These are phyloP conservation scores for Sporisorium graminicola DNA, from an alignment of 1,284 basidiomycete genomes.

Conservation along the genomic window DNA sequence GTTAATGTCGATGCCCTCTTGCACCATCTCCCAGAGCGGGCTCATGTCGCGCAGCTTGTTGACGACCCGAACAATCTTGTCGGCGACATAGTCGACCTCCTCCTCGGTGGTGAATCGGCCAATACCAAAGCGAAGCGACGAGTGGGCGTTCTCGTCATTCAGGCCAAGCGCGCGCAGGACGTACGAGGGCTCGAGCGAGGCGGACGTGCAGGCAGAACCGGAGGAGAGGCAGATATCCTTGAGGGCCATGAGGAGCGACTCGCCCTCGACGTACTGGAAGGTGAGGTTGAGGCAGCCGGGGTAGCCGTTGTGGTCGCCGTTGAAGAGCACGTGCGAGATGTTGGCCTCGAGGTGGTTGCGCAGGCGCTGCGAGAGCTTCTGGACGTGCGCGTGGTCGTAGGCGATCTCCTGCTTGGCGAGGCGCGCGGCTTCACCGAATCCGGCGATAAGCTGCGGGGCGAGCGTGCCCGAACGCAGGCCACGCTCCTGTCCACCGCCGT, in stretches of 20 bases:
- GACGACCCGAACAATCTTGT: slow-evolving; percentile 89
- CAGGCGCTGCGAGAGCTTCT: slow-evolving; percentile 83
- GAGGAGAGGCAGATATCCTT: slow-evolving; percentile 98
- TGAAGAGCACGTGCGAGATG: slow-evolving; percentile 91
- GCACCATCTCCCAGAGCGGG: slow-evolving; percentile 69
- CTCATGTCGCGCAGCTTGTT: slow-evolving; percentile 79
- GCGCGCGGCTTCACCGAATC: slow-evolving; percentile 93
- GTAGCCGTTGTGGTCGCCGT: slow-evolving; percentile 82
- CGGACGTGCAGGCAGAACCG: slow-evolving; percentile 97
- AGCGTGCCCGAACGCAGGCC: slow-evolving; percentile 94
- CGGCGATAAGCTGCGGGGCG: slow-evolving; percentile 88
- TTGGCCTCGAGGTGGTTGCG: slow-evolving; percentile 83
- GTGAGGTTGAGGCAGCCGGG: slow-evolving; percentile 87
- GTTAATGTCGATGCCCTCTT: slow-evolving; percentile 87
- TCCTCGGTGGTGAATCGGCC: slow-evolving; percentile 98
- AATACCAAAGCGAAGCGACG: slow-evolving; percentile 95
- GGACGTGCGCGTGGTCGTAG: slow-evolving; percentile 84
- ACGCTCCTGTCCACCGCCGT: slow-evolving; percentile 96
- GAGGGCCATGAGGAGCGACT: slow-evolving; percentile 96
- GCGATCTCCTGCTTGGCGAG: slow-evolving; percentile 91
- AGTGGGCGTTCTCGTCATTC: slow-evolving; percentile 99
- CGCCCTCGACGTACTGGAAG: slow-evolving; percentile 97
- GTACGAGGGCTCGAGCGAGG: slow-evolving; percentile 97
- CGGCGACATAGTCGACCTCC: slow-evolving; percentile 93
- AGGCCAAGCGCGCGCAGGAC: slow-evolving; percentile 92